Base-by-base conservation (phyloP, 73 alveolate genomes). In the Blepharisma japonicum region DNA sequence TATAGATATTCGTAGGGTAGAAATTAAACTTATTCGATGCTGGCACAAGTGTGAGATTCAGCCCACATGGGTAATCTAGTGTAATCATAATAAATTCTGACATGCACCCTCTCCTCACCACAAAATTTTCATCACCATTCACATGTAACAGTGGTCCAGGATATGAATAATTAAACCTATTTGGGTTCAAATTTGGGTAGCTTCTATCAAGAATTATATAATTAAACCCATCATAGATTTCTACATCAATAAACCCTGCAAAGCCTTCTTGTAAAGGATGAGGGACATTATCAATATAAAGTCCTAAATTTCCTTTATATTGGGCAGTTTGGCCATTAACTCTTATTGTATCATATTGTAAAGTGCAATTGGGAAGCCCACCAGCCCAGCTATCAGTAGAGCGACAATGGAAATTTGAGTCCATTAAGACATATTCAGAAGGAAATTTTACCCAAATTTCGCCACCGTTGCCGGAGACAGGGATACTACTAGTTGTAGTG, bases 181-280 rank as follows among this genome's bases (percentile, higher is more conserved):
- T 80, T 2, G 92, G 92, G 55, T 80, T 85, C 21, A 85, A 55
- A 71, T 85, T 85, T 0, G 84, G 77, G 55, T 71, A 85, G 38
- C 84, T 80, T 46, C 87, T 25, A 45, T 79, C 88, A 67, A 85
- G 56, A 79, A 85, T 49, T 38, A 20, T 71, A 32, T 56, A 68
- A 25, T 70, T 70, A 9, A 14, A 9, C 20, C 77, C 87, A 56
- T 82, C 87, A 50, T 77, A 71, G 11, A 72, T 49, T 46, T 61
- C 20, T 39, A 82, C 68, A 8, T 55, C 45, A 7, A 82, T 77
- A 11, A 56, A 8, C 23, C 39, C 66, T 6, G 84, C 76, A 9
- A 66, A 5, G 18, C 50, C 87, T 80, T 82, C 87, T 7, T 39
- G 7, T 55, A 82, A 27, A 25, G 89, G 89, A 78, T 82, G 51